Evolutionary conservation across 2,329 filamentous ascomycete species (phyloP).

Genomic region (Aspergillus viridinutans): DNA sequence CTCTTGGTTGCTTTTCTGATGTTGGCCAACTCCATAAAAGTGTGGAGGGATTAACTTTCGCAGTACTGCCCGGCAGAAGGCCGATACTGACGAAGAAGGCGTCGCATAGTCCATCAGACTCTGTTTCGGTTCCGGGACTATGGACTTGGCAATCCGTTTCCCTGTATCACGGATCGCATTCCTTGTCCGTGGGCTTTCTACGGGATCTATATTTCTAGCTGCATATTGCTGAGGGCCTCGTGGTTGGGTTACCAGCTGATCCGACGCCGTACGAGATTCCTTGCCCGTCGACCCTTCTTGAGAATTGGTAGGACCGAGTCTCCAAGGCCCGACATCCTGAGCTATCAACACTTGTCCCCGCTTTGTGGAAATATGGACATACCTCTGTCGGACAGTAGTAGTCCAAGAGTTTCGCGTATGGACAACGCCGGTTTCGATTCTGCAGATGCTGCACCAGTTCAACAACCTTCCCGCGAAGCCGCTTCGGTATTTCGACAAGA

Average conservation of each 20-base stretch:
- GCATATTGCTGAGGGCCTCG: conserved; percentile 13
- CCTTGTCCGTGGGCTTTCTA: not conserved
- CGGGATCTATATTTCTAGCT: not conserved
- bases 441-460: conserved; percentile 66
- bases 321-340: conserved; percentile 22
- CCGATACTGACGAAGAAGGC: conserved; percentile 65
- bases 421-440: conserved; percentile 66
- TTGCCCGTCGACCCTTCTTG: conserved; percentile 1
- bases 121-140: conserved; percentile 14
- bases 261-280: conserved; percentile 13
- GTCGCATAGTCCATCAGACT: conserved; percentile 66
- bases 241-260: conserved; percentile 22
- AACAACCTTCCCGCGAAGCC: conserved; percentile 59
- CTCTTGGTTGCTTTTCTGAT: conserved; percentile 56
- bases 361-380: conserved; percentile 18
- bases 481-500: conserved; percentile 33
- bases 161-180: not conserved
- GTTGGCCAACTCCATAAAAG: conserved; percentile 65
- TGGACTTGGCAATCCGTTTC: conserved; percentile 6
- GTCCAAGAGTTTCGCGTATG: conserved; percentile 72
- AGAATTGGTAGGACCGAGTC: conserved; percentile 11
- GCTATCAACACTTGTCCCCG: conserved; percentile 9
- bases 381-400: conserved; percentile 69
- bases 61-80: conserved; percentile 78
- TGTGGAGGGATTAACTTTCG: conserved; percentile 66